A percentile compares a stretch with the other conserved stretches of the same genome.
phyloP scores from a whole-genome alignment of 208 protist genomes.

The Trypanosoma caninum region DNA sequence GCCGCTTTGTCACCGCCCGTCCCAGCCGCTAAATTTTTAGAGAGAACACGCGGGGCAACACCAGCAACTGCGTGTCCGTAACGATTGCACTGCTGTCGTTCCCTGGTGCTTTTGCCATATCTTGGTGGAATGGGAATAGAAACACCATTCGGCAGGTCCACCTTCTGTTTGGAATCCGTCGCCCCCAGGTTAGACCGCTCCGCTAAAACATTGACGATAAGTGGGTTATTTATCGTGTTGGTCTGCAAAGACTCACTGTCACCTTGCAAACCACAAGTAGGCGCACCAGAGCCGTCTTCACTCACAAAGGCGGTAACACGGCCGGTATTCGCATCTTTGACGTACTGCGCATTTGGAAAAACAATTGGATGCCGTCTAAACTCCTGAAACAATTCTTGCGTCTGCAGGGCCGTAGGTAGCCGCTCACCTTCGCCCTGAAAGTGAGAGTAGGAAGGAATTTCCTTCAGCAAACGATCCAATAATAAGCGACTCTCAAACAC shows the following conservation, averaged over 20 bases:
- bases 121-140: constrained; percentile 8
- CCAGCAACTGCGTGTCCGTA: too few species aligned
- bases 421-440: constrained; percentile 36
- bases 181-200: neutral
- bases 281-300: neutral
- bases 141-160: neutral
- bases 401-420: constrained; percentile 20
- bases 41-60: too few species aligned
- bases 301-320: constrained; percentile 37
- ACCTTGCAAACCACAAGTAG: too few species aligned
- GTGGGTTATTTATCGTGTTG: constrained; percentile 5
- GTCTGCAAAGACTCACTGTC: constrained; percentile 19
- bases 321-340: constrained; percentile 46
- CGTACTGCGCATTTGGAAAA: constrained; percentile 51
- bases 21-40: too few species aligned
- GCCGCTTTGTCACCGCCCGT: too few species aligned
- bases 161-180: neutral
- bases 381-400: constrained; percentile 67
- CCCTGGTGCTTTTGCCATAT: constrained; percentile 15
- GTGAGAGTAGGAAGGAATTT: constrained; percentile 69
- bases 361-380: constrained; percentile 65
- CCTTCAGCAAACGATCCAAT: constrained; percentile 80
- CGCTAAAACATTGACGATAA: neutral
- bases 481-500: constrained; percentile 80
- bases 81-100: neutral